These are phyloP conservation scores for Silene latifolia DNA, from an alignment of 148 eudicot species.

Conservation along the genomic window DNA sequence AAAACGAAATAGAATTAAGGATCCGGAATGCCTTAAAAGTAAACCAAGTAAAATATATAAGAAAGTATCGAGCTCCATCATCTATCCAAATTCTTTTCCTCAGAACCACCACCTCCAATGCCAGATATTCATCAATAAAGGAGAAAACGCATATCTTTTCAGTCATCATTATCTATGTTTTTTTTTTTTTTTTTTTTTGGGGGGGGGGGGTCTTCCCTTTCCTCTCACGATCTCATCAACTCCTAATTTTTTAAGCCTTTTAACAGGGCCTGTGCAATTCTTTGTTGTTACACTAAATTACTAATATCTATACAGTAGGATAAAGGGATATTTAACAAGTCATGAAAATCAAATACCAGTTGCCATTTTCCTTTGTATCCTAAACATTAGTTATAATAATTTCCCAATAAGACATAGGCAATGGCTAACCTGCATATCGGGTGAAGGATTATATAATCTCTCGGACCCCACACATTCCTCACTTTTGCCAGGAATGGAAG, in stretches of 20 bases:
- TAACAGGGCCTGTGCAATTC: not conserved
- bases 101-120: not conserved
- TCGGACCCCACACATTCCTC: slow-evolving; percentile 35
- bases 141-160: not conserved
- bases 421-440: slow-evolving; percentile 52
- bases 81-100: not conserved
- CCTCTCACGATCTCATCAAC: not conserved
- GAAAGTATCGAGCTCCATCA: not conserved
- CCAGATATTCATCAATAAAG: not conserved
- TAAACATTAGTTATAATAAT: slow-evolving; percentile 1
- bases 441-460: slow-evolving; percentile 29
- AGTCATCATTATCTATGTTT: not conserved
- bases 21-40: too few relatives aligned
- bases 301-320: not conserved
- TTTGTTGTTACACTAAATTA: not conserved
- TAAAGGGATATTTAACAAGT: not conserved
- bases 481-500: slow-evolving; percentile 30
- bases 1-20: not conserved
- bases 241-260: not conserved
- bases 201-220: not conserved
- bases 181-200: too few relatives aligned
- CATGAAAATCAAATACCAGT: not conserved
- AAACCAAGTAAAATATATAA: too few relatives aligned
- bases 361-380: not conserved
- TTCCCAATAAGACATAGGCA: not conserved